Evolutionary conservation across 192 early-diverging fungal species (phyloP).

Genomic region (Entrophospora sp.): DNA sequence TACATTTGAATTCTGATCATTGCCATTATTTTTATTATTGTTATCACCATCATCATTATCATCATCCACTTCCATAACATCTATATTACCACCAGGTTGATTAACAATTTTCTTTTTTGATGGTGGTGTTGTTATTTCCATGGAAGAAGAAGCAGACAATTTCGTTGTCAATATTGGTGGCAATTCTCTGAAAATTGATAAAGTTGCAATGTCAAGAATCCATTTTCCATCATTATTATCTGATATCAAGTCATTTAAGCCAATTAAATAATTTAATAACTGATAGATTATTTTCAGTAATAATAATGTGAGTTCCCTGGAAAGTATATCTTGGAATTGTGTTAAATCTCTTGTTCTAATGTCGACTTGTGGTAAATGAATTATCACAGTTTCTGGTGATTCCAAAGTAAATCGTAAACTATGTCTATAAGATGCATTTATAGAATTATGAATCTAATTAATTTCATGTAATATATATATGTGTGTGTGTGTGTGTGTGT

Average conservation of each 20-base stretch:
- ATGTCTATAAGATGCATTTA: slow-evolving; percentile 11
- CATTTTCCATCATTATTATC: not conserved
- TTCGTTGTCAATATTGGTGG: slow-evolving; percentile 3
- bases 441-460: not conserved
- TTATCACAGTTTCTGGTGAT: slow-evolving; percentile 1
- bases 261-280: slow-evolving; percentile 1
- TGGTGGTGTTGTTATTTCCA: not conserved
- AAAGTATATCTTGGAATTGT: slow-evolving; percentile 5
- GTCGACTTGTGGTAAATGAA: slow-evolving; percentile 14
- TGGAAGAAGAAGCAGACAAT: not conserved
- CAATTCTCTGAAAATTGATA: slow-evolving; percentile 6
- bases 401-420: slow-evolving; percentile 20
- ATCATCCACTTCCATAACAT: no score
- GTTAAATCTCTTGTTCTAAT: not conserved
- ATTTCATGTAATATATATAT: not conserved
- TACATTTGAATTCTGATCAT: no score
- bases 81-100: no score
- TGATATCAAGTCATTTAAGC: not conserved
- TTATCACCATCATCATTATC: no score
- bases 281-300: slow-evolving; percentile 13
- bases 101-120: no score
- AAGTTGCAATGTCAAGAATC: not conserved
- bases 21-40: no score
- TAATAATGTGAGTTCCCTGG: not conserved
- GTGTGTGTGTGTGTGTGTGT: no score